These are phyloP conservation scores for Zangia roseola DNA, from an alignment of 768 basidiomycete genomes.

Conservation along the genomic window DNA sequence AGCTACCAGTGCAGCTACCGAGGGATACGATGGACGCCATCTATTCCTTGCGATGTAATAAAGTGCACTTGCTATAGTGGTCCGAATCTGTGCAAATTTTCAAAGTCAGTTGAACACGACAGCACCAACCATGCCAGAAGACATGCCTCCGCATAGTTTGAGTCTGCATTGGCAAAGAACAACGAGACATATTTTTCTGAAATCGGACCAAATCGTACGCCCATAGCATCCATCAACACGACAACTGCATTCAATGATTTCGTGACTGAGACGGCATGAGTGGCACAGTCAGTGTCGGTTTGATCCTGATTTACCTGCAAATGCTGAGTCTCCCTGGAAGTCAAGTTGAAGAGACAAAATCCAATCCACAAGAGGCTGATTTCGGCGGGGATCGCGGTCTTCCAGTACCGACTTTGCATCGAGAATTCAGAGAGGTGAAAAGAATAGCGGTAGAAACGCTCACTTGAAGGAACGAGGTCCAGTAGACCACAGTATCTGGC, in stretches of 20 bases:
- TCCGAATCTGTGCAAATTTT: constrained; percentile 52
- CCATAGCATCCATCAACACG: constrained; percentile 63
- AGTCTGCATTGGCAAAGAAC: constrained; percentile 74
- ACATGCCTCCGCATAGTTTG: constrained; percentile 80
- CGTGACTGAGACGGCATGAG: constrained; percentile 51
- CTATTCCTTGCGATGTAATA: constrained; percentile 54
- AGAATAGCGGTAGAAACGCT: not conserved
- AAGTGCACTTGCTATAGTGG: constrained; percentile 65
- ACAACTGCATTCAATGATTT: constrained; percentile 70
- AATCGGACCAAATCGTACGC: constrained; percentile 62
- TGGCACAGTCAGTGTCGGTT: not conserved
- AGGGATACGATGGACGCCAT: constrained; percentile 70
- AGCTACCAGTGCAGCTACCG: constrained; percentile 48
- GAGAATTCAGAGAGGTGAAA: constrained; percentile 4
- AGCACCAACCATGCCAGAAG: not conserved
- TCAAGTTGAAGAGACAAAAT: constrained; percentile 74
- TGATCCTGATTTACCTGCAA: constrained; percentile 58
- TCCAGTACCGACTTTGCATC: constrained; percentile 48
- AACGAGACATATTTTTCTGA: constrained; percentile 68
- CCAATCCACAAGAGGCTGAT: constrained; percentile 71
- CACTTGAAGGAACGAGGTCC: constrained; percentile 61
- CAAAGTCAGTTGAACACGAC: not conserved
- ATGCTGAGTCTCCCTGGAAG: constrained; percentile 83
- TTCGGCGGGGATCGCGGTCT: constrained; percentile 79
- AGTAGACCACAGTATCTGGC: constrained; percentile 78